Percentiles rank a stretch among this genome's conserved stretches.
phyloP scores from a whole-genome alignment of 345 rosid species.

The Heritiera littoralis region DNA sequence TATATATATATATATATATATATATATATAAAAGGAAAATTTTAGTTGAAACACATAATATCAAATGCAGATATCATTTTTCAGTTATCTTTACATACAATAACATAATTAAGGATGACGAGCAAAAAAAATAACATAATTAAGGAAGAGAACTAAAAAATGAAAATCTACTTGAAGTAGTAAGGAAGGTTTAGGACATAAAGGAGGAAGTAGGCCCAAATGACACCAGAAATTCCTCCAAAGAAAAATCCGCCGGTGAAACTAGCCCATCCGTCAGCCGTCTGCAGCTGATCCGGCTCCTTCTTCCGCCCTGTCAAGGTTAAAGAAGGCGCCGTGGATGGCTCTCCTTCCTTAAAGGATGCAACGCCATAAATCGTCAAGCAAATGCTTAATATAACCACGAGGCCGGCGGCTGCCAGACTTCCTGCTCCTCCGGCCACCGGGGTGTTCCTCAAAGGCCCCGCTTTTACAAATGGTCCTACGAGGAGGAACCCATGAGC shows the following conservation, averaged over 20 bases:
- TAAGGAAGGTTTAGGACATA: constrained; percentile 82
- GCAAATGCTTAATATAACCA: constrained; percentile 75
- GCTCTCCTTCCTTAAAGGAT: constrained; percentile 75
- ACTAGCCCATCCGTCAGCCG: constrained; percentile 92
- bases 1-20: too few relatives aligned
- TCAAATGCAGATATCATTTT: too few relatives aligned
- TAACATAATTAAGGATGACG: too few relatives aligned
- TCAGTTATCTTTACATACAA: too few relatives aligned
- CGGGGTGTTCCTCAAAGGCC: constrained; percentile 82
- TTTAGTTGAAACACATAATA: too few relatives aligned
- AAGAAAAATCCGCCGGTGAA: constrained; percentile 89
- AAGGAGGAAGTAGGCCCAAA: constrained; percentile 87
- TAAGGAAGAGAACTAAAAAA: too few relatives aligned
- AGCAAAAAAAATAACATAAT: too few relatives aligned
- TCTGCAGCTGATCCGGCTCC: constrained; percentile 84
- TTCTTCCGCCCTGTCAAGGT: constrained; percentile 88
- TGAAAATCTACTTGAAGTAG: constrained; percentile 54
- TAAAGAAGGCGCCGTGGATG: constrained; percentile 69
- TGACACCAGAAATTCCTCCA: constrained; percentile 94
- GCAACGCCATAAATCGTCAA: constrained; percentile 77
- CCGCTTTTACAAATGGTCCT: constrained; percentile 83
- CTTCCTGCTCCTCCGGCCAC: constrained; percentile 77
- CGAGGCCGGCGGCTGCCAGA: constrained; percentile 76
- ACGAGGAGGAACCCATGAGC: constrained; percentile 87
- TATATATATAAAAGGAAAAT: too few relatives aligned